Evolutionary conservation across 2,329 filamentous ascomycete species (phyloP).

Genomic region (Fusarium sp.): DNA sequence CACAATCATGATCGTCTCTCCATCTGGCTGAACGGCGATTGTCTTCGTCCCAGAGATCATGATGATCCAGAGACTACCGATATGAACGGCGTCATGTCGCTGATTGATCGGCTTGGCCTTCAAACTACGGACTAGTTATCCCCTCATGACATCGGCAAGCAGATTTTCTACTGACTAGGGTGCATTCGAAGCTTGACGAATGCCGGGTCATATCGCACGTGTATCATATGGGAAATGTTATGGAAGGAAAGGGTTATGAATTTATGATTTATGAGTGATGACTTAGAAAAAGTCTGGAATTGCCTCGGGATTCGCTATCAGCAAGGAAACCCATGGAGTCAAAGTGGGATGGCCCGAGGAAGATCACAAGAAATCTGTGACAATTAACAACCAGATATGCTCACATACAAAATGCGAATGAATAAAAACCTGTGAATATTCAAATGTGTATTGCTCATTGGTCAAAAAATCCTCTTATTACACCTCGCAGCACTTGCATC

Average conservation of each 20-base stretch:
- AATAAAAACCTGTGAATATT: not conserved
- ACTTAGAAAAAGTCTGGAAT: conserved; percentile 5
- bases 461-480: conserved; percentile 7
- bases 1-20: conserved; percentile 25
- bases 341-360: not conserved
- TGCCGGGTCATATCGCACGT: not conserved
- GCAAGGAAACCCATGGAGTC: not conserved
- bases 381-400: not conserved
- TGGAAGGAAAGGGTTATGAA: not conserved
- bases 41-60: conserved; percentile 27
- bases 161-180: conserved; percentile 26
- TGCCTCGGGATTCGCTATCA: conserved; percentile 5
- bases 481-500: conserved; percentile 31
- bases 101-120: conserved; percentile 37
- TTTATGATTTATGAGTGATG: not conserved
- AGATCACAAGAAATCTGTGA: not conserved
- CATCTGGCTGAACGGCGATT: conserved; percentile 61
- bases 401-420: not conserved
- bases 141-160: conserved; percentile 42
- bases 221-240: not conserved
- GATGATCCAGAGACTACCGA: conserved; percentile 40
- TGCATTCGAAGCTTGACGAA: not conserved
- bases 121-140: conserved; percentile 42
- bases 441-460: not conserved
- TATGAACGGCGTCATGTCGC: conserved; percentile 35